phyloP scores from a whole-genome alignment of 2,329 filamentous ascomycete genomes.

The Tolypocladium inflatum region DNA sequence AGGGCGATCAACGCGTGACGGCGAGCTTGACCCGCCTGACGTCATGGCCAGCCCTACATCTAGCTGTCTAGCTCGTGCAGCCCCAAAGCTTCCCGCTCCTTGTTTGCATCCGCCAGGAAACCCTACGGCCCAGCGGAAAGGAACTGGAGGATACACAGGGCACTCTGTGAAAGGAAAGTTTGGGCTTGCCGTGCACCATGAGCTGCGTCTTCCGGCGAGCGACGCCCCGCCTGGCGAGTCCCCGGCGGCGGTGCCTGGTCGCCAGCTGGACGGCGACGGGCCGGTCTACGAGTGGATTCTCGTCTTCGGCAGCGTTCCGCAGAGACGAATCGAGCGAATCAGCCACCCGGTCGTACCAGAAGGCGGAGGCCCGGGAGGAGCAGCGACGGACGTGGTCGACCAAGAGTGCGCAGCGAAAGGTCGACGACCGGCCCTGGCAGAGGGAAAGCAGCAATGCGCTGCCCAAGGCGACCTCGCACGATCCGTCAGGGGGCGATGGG shows the following conservation, averaged over 20 bases:
- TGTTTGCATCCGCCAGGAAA: background rate
- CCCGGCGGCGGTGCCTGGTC: background rate
- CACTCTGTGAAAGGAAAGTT: background rate
- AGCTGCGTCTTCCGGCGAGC: background rate
- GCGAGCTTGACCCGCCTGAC: background rate
- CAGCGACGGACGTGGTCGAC: background rate
- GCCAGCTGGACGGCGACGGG: background rate
- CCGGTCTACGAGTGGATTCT: background rate
- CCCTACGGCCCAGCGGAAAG: background rate
- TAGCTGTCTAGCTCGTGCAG: background rate
- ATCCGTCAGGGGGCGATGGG: conserved; percentile 12
- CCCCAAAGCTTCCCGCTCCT: background rate
- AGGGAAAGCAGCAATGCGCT: conserved; percentile 43
- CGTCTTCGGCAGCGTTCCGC: background rate
- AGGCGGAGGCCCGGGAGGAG: background rate
- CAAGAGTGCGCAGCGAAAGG: conserved; percentile 37
- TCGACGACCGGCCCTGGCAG: conserved; percentile 56
- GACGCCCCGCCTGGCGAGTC: background rate
- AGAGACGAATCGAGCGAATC: background rate
- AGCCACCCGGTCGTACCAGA: background rate
- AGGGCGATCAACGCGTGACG: background rate
- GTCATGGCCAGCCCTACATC: background rate
- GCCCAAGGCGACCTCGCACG: conserved; percentile 18
- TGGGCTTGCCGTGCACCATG: background rate
- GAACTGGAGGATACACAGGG: background rate